Evolutionary conservation across 2,329 filamentous ascomycete genomes (phyloP), one percentile per base, ranked within the genome.

Genomic region (Orbilia brochopaga): DNA sequence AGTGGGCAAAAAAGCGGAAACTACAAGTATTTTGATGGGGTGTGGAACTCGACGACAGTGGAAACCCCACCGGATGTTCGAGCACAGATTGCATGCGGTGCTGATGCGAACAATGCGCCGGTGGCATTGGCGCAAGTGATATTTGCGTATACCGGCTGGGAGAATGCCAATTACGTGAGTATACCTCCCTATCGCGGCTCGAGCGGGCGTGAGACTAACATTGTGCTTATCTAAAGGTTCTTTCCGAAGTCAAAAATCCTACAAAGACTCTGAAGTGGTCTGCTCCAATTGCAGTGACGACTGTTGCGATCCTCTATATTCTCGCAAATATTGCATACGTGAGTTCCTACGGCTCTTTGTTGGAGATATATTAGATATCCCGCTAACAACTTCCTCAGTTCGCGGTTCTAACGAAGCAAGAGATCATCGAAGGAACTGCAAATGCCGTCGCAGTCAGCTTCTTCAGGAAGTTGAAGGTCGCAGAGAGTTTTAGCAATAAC

Each of bases 111-210:
- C 13, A 70, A 70, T 48, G 66, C 66, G 2, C 66, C 66, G 1
- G 59, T 70, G 6, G 66, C 66, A 27, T 79, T 87, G 13, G 80
- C 87, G 1, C 83, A 83, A 23, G 83, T 87, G 56, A 80, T 87
- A 15, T 86, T 87, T 79, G 85, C 83, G 11, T 87, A 86, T 79
- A 85, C 85, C 74, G 86, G 86, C 2, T 88, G 85, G 85, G 84
- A 86, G 75, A 87, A 86, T 63, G 85, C 85, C 24, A 87, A 86
- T 77, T 87, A 87, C 70, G 51, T 30, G 17, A 27, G 27, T 32
- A 5, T 10, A 13, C 23, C 3, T 32, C 3, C 13, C 27, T 2
- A 10, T 51, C 6, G 7, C 8, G 46, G 8, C 24, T 30, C 2
- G 51, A 21, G 19, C 21, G 3, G 7, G 3, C 46, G 15, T 17